Conservation (phyloP, 1,284 basidiomycete species). For the Vanrija pseudolonga region DNA sequence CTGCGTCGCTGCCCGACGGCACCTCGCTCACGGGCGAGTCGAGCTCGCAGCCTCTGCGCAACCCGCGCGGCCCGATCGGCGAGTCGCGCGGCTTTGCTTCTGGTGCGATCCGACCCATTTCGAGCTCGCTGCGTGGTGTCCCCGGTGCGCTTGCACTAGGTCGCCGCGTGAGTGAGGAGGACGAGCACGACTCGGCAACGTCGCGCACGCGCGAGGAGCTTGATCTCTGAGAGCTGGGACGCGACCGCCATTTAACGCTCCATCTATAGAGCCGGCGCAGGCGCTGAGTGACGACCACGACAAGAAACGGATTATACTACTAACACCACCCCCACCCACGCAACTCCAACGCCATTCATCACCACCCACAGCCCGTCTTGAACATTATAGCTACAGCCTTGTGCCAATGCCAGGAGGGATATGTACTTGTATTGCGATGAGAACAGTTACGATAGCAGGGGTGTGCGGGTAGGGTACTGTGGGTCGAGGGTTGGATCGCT, state of each 20-base stretch:
- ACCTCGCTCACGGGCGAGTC: neutral
- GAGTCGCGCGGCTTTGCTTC: constrained; percentile 28
- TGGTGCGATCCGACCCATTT: constrained; percentile 7
- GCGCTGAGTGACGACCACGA: neutral
- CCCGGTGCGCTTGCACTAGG: constrained; percentile 17
- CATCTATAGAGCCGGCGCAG: neutral
- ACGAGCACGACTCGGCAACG: constrained; percentile 25
- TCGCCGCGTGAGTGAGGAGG: constrained; percentile 31
- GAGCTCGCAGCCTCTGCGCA: constrained; percentile 30
- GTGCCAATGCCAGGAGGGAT: neutral
- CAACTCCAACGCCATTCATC: neutral
- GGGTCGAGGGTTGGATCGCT: too few species aligned
- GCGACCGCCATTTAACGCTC: neutral
- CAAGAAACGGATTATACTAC: neutral
- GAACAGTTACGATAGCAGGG: neutral
- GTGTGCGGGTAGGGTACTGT: too few species aligned
- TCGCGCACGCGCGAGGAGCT: constrained; percentile 17
- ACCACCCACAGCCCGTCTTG: neutral
- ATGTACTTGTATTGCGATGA: neutral
- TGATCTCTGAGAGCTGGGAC: constrained; percentile 1
- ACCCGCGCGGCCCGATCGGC: constrained; percentile 43
- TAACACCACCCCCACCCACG: neutral
- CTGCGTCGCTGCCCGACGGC: constrained; percentile 13
- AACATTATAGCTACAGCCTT: neutral
- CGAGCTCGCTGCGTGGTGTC: constrained; percentile 18